Evolutionary conservation across 306 rosid species (phyloP), one percentile per base, ranked within the genome.

Genomic region (Rosa multiflora): DNA sequence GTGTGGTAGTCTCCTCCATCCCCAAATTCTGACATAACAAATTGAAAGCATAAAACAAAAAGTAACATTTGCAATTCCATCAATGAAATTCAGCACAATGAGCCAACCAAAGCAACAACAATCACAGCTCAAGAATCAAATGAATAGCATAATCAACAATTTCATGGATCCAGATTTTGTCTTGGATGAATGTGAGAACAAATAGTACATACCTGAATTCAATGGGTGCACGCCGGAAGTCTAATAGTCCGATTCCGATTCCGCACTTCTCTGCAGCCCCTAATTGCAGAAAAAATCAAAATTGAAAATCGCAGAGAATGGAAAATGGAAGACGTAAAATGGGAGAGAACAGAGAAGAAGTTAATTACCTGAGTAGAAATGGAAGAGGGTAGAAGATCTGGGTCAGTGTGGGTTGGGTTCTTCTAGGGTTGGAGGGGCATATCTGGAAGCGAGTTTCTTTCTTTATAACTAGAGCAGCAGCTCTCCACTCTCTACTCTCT

Each of bases 1-100:
- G 51, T 63, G 81, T 81, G 5, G 78, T 82, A 76, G 91, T 59
- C 66, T 61, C 83, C 17, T 82, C 87, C 92, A 88, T 86, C 78
- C 78, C 72, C 77, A 59, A 71, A 9, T 61, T 58, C 48, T 55
- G 20, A 52, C 18, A 14, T 0, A 76, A 10, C n/a, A 71, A 49
- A 10, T 6, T 4, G 8, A 12, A 55, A 58, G 26, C 4, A 12
- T 1, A 39, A 10, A 51, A 55, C 23, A 18, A 4, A 15, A 8
- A 10, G 21, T 6, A 15, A 6, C 0, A 6, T 12, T 15, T 52
- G 58, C 58, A 52, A 52, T 40, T 40, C 7, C 44, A 53, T 0
- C 20, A 18, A 53, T 37, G 15, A 63, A 74, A 64, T 64, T 52
- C 70, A 46, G 47, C 51, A 11, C 32, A 73, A 14, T 4, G 0